phyloP scores from a whole-genome alignment of 2,329 filamentous ascomycete genomes.

The Cercospora sp. region DNA sequence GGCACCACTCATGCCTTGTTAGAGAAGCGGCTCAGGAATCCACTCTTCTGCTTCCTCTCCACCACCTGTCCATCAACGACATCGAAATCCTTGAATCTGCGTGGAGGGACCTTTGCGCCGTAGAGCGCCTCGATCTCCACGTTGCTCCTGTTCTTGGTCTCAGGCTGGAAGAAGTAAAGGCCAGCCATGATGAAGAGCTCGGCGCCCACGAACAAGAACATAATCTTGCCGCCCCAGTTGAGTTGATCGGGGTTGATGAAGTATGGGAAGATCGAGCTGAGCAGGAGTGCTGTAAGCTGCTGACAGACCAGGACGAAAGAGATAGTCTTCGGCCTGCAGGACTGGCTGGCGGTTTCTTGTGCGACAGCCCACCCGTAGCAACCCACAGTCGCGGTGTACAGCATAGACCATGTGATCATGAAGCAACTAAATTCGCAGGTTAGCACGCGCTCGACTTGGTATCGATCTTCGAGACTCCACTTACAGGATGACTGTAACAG shows the following conservation, averaged over 20 bases:
- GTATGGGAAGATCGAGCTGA: constrained; percentile 42
- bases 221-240: constrained; percentile 44
- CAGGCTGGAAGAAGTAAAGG: constrained; percentile 42
- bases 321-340: constrained; percentile 31
- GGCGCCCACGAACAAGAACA: constrained; percentile 42
- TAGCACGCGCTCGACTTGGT: neutral
- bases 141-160: constrained; percentile 44
- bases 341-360: constrained; percentile 31
- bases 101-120: constrained; percentile 22
- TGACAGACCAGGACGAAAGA: constrained; percentile 34
- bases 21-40: constrained; percentile 26
- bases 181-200: constrained; percentile 39
- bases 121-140: constrained; percentile 39
- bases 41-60: constrained; percentile 24
- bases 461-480: neutral
- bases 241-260: constrained; percentile 44
- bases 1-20: constrained; percentile 16
- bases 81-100: constrained; percentile 29
- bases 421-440: constrained; percentile 16
- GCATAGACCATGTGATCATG: constrained; percentile 35
- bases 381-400: constrained; percentile 31
- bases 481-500: constrained; percentile 27
- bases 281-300: constrained; percentile 41
- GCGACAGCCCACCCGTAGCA: constrained; percentile 34
- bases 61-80: constrained; percentile 29